Base-by-base conservation (phyloP, 768 basidiomycete species). In the Stropharia rugosoannulata region DNA sequence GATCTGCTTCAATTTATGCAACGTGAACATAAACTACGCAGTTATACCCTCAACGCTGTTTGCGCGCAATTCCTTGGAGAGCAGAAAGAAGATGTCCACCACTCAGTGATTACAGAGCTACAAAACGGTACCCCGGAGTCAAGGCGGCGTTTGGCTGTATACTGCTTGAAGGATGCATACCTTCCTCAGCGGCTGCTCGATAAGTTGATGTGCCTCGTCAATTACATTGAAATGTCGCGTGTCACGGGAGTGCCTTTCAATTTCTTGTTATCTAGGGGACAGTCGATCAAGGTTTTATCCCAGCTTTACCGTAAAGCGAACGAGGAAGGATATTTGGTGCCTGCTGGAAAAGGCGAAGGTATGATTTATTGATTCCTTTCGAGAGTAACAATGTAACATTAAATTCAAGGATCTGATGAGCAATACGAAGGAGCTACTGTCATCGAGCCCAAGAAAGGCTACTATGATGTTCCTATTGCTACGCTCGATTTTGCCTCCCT, bases 231-330 rank as follows among this genome's bases (percentile, higher is more conserved):
- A 70, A 98, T 99, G 97, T 82, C 97, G n/a, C 91, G 97, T 69
- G 97, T 99, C 3, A 99, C 97, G 0, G 97, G 97, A n/a, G 95
- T 99, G 10, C 97, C 97, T 0, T 99, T 99, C 82, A 98, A 98
- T 66, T 98, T 85, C 68, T 80, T 99, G 6, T 79, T 99, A 7
- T 80, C 95, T 16, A 85, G 96, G 39, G 97, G 97, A 1, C 97
- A 99, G 69, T 98, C 96, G 40, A 98, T 99, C 80, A 99, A 98
- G 68, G 97, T 99, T 44, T 78, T 99, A 53, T 97, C 95, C 8
- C 97, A 99, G 68, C 80, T 99, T 5, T 98, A 84, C 74, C 86
- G 97, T 48, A 93, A 89, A 70, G 95, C 95, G 15, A 93, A 93
- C 52, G 87, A 89, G 22, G 91, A 94, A 53, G 90, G 89, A 1